Evolutionary conservation across 495 filamentous ascomycete genomes (phyloP).

Genomic region (Penicillium fimorum): DNA sequence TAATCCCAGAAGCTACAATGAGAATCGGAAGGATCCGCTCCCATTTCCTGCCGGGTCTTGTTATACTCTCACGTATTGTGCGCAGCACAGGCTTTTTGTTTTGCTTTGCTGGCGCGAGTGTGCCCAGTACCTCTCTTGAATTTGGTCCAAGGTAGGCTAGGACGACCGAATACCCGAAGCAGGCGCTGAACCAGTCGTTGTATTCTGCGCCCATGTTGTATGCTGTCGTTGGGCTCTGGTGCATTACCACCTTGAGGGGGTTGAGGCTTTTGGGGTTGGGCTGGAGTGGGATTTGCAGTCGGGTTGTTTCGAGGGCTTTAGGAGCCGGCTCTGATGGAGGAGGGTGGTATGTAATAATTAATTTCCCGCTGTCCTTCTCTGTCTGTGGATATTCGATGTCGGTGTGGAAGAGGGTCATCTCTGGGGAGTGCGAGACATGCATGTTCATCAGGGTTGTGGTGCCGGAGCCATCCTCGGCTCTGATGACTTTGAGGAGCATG

Average conservation of each 20-base stretch:
- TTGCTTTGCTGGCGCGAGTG: slow-evolving; percentile 36
- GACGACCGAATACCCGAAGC: slow-evolving; percentile 65
- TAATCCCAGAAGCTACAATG: background rate
- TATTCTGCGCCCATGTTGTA: slow-evolving; percentile 66
- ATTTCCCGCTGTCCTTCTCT: slow-evolving; percentile 29
- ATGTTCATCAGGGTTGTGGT: slow-evolving; percentile 57
- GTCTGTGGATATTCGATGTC: slow-evolving; percentile 42
- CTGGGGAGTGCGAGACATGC: slow-evolving; percentile 60
- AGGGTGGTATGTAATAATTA: slow-evolving; percentile 57
- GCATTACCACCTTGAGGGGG: slow-evolving; percentile 56
- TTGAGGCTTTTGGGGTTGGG: slow-evolving; percentile 53
- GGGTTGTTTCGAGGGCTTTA: slow-evolving; percentile 17
- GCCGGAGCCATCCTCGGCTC: slow-evolving; percentile 27
- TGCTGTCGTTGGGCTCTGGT: slow-evolving; percentile 59
- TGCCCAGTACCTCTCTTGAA: slow-evolving; percentile 63
- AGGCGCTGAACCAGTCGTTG: slow-evolving; percentile 71
- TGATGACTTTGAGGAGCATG: slow-evolving; percentile 64
- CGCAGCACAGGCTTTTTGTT: slow-evolving; percentile 2
- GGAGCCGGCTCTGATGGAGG: slow-evolving; percentile 25
- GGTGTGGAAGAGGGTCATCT: slow-evolving; percentile 68
- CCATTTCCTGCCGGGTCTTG: slow-evolving; percentile 1
- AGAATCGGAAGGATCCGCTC: background rate
- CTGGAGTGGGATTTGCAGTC: slow-evolving; percentile 58
- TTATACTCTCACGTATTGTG: background rate
- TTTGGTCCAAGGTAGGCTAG: slow-evolving; percentile 69